Percentiles rank a stretch among this genome's conserved stretches.
Conservation (phyloP, 352 stramenopile species). For the Globisporangium iwayamae region DNA sequence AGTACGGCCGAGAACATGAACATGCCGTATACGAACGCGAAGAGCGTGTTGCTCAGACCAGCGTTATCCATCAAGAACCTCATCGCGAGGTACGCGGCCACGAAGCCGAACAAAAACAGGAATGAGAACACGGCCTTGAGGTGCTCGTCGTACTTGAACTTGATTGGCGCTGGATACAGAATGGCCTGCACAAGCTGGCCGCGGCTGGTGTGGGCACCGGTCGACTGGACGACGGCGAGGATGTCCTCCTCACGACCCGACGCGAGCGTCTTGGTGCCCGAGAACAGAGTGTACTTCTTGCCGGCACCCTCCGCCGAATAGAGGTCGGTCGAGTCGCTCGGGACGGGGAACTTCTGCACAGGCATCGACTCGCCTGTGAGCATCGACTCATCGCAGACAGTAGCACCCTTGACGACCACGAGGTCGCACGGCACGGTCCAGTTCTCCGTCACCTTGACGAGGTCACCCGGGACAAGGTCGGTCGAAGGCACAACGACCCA, state of each 20-base stretch:
- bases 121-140: slow-evolving; percentile 79
- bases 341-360: slow-evolving; percentile 78
- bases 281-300: slow-evolving; percentile 88
- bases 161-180: slow-evolving; percentile 77
- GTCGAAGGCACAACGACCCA: slow-evolving; percentile 48
- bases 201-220: slow-evolving; percentile 78
- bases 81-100: slow-evolving; percentile 73
- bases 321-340: slow-evolving; percentile 42
- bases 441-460: slow-evolving; percentile 60
- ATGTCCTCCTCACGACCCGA: slow-evolving; percentile 56
- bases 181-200: slow-evolving; percentile 86
- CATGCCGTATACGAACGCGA: slow-evolving; percentile 70
- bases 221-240: slow-evolving; percentile 76
- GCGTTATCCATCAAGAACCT: slow-evolving; percentile 67
- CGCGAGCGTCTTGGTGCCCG: slow-evolving; percentile 76
- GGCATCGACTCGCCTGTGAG: slow-evolving; percentile 84
- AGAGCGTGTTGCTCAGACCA: slow-evolving; percentile 66
- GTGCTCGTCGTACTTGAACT: slow-evolving; percentile 92
- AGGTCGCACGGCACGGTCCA: slow-evolving; percentile 74
- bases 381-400: slow-evolving; percentile 73
- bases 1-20: slow-evolving; percentile 80
- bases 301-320: slow-evolving; percentile 51
- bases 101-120: slow-evolving; percentile 74
- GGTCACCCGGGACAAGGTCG: slow-evolving; percentile 62
- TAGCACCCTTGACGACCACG: slow-evolving; percentile 60